These are phyloP conservation scores for Pestalotiopsis sp. DNA, from an alignment of 2,329 filamentous ascomycete genomes.

Conservation along the genomic window DNA sequence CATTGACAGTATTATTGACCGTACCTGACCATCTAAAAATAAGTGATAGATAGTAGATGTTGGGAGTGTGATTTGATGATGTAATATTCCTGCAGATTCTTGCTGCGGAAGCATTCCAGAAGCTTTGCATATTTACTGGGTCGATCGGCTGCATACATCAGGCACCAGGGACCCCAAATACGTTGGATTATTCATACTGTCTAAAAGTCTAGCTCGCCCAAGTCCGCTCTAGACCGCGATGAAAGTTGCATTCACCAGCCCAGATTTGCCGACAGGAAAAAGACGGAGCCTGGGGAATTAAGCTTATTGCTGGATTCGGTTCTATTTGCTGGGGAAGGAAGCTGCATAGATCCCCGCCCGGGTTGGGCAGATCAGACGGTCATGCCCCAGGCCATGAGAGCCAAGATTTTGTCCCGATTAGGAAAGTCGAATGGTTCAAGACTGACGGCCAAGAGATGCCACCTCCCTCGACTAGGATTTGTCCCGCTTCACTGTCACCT, in stretches of 20 bases:
- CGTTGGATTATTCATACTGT: background rate
- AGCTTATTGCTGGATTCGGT: conserved; percentile 8
- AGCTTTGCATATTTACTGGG: background rate
- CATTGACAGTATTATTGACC: background rate
- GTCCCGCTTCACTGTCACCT: conserved; percentile 3
- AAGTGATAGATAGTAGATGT: background rate
- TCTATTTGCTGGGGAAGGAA: background rate
- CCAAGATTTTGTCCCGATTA: background rate
- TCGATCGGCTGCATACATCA: background rate
- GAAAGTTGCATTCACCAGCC: background rate
- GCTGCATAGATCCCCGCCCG: background rate
- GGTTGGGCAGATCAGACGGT: conserved; percentile 3
- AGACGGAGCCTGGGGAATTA: background rate
- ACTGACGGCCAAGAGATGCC: background rate
- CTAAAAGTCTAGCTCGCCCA: background rate
- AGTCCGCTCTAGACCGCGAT: background rate
- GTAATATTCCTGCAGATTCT: background rate
- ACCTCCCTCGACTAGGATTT: conserved; percentile 8
- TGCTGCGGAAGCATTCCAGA: background rate
- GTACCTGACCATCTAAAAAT: background rate
- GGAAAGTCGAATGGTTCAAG: background rate
- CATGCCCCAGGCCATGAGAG: background rate
- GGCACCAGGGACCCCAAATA: too few relatives aligned
- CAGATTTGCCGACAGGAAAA: background rate
- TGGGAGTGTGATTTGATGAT: background rate